Conservation (phyloP, 768 basidiomycete species). For the Lentinula sp. region DNA sequence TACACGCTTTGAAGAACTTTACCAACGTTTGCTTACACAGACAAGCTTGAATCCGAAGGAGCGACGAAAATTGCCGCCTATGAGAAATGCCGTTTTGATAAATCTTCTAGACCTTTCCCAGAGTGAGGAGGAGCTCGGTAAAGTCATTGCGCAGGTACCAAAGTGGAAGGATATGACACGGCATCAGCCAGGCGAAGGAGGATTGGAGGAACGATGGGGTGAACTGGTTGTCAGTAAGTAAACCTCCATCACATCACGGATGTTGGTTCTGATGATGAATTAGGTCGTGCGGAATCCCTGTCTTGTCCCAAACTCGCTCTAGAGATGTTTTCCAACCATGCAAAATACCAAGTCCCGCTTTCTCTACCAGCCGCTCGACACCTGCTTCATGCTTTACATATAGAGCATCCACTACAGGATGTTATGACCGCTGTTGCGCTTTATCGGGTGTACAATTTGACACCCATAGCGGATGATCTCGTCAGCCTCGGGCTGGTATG, state of each 20-base stretch:
- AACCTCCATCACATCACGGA: not conserved
- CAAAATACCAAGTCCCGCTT: slow-evolving; percentile 38
- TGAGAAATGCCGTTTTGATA: slow-evolving; percentile 29
- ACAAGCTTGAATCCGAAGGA: not conserved
- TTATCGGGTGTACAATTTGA: slow-evolving; percentile 33
- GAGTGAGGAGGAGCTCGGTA: slow-evolving; percentile 29
- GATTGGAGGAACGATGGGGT: slow-evolving; percentile 20
- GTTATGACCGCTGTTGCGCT: slow-evolving; percentile 32
- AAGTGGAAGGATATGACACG: slow-evolving; percentile 30
- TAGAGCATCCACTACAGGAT: slow-evolving; percentile 25
- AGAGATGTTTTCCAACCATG: slow-evolving; percentile 35
- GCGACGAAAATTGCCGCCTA: slow-evolving; percentile 10
- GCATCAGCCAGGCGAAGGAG: not conserved
- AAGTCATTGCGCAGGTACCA: slow-evolving; percentile 25
- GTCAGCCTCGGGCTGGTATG: slow-evolving; percentile 35
- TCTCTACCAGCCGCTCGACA: slow-evolving; percentile 31
- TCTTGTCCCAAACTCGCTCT: slow-evolving; percentile 36
- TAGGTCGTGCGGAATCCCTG: slow-evolving; percentile 39
- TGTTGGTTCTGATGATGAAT: not conserved
- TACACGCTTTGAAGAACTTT: slow-evolving; percentile 3
- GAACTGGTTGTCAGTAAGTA: slow-evolving; percentile 34
- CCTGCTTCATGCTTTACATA: slow-evolving; percentile 34
- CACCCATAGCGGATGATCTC: slow-evolving; percentile 33
- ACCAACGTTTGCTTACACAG: not conserved
- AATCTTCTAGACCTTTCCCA: slow-evolving; percentile 33